A percentile compares a stretch with the other conserved stretches of the same genome.
phyloP scores from a whole-genome alignment of 2,329 filamentous ascomycete genomes.

The Arthrinium phaeospermum region DNA sequence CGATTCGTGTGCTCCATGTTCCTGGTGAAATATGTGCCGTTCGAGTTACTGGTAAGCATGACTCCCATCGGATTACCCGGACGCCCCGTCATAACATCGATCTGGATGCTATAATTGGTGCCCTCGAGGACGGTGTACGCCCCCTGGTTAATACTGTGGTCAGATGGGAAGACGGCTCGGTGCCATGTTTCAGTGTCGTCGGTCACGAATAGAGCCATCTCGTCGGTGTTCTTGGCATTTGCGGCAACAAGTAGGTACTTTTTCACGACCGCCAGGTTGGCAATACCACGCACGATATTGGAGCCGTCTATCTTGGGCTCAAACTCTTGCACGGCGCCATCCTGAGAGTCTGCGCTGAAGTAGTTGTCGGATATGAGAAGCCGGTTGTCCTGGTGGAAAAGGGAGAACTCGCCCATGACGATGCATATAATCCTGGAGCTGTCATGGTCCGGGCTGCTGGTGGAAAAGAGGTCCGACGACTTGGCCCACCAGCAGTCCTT shows the following conservation, averaged over 20 bases:
- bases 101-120: slow-evolving; percentile 96
- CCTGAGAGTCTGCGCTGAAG: slow-evolving; percentile 63
- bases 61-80: slow-evolving; percentile 78
- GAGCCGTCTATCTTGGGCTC: slow-evolving; percentile 80
- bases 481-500: slow-evolving; percentile 89
- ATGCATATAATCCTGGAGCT: slow-evolving; percentile 81
- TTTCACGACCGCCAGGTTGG: slow-evolving; percentile 83
- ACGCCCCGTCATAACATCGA: slow-evolving; percentile 81
- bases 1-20: slow-evolving; percentile 94
- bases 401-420: slow-evolving; percentile 72
- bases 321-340: slow-evolving; percentile 57
- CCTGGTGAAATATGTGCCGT: slow-evolving; percentile 93
- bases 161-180: slow-evolving; percentile 83
- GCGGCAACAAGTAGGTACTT: slow-evolving; percentile 86
- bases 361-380: slow-evolving; percentile 83
- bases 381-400: slow-evolving; percentile 75
- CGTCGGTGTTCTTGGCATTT: slow-evolving; percentile 78
- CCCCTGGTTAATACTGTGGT: slow-evolving; percentile 80
- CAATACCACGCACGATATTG: slow-evolving; percentile 77
- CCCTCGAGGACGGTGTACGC: slow-evolving; percentile 95
- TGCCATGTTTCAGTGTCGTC: slow-evolving; percentile 88
- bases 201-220: slow-evolving; percentile 90
- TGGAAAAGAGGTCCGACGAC: slow-evolving; percentile 73
- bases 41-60: slow-evolving; percentile 94
- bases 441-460: slow-evolving; percentile 69